These are phyloP conservation scores for Tylopilus plumbeoviolaceoides DNA, from an alignment of 768 basidiomycete genomes.

Conservation along the genomic window DNA sequence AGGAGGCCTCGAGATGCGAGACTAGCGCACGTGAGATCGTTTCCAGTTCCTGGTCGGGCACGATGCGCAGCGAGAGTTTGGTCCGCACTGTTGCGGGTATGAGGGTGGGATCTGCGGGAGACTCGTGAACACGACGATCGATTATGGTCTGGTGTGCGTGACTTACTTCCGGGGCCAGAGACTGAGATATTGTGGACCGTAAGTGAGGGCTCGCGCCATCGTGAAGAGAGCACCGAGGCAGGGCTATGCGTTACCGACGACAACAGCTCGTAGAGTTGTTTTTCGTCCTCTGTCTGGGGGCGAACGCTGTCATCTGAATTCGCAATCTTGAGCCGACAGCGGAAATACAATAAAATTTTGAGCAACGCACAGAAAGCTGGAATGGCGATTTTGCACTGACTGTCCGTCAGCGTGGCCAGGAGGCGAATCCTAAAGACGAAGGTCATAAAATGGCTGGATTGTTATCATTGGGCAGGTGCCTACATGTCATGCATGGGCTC, in stretches of 20 bases:
- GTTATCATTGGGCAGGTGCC: constrained; percentile 12
- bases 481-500: constrained; percentile 97
- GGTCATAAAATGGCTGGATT: not conserved
- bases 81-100: constrained; percentile 85
- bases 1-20: constrained; percentile 54
- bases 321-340: not conserved
- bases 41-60: constrained; percentile 86
- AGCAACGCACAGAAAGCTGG: constrained; percentile 75
- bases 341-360: not conserved
- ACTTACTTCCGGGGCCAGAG: constrained; percentile 75
- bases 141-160: not conserved
- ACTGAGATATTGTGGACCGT: constrained; percentile 83
- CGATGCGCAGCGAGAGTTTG: constrained; percentile 86
- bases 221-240: constrained; percentile 62
- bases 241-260: constrained; percentile 65
- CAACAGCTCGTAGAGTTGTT: constrained; percentile 61
- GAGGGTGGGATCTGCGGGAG: constrained; percentile 66
- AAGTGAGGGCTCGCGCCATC: constrained; percentile 89
- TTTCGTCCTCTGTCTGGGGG: constrained; percentile 62
- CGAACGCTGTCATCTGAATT: constrained; percentile 72
- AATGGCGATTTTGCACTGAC: constrained; percentile 56
- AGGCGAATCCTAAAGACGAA: constrained; percentile 60
- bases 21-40: constrained; percentile 60
- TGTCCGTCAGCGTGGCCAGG: constrained; percentile 65
- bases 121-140: not conserved